Conservation (phyloP, 768 basidiomycete species). For the Clitopilus passeckerianus region DNA sequence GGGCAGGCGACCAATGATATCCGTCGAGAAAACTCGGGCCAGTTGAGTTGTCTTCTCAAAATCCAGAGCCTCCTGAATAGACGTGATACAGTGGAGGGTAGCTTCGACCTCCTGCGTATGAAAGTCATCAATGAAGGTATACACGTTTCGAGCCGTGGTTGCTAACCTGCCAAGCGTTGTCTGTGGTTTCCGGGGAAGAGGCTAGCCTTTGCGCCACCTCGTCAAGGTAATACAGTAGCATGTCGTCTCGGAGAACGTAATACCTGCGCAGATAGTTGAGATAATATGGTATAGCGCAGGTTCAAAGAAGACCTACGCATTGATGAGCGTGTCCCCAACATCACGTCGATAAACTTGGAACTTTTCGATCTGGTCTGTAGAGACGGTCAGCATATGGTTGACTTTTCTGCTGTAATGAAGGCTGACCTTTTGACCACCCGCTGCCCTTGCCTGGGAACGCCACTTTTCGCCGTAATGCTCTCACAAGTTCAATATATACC, state of each 20-base stretch:
- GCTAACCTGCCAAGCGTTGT: conserved; percentile 70
- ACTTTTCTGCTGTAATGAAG: not conserved
- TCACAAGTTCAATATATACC: conserved; percentile 77
- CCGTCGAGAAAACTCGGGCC: conserved; percentile 62
- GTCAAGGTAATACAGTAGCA: conserved; percentile 67
- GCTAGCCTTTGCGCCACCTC: conserved; percentile 55
- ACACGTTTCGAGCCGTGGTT: not conserved
- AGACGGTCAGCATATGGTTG: conserved; percentile 6
- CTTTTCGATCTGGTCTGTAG: conserved; percentile 71
- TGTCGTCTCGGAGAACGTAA: conserved; percentile 81
- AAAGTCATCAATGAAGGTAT: not conserved
- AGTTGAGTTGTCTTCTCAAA: conserved; percentile 49
- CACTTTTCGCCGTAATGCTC: conserved; percentile 66
- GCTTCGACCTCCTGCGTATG: conserved; percentile 73
- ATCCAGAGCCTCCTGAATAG: conserved; percentile 81
- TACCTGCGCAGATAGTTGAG: conserved; percentile 42
- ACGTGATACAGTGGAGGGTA: conserved; percentile 79
- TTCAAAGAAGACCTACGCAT: conserved; percentile 53
- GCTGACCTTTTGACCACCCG: conserved; percentile 68
- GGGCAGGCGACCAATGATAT: conserved; percentile 67
- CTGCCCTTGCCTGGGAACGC: conserved; percentile 56
- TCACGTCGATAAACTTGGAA: conserved; percentile 85
- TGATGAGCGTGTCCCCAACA: conserved; percentile 83
- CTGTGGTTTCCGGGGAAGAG: conserved; percentile 23
- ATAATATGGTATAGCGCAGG: not conserved